These are phyloP conservation scores for Echinosophora koreensis DNA, from an alignment of 306 rosid species.

Conservation along the genomic window DNA sequence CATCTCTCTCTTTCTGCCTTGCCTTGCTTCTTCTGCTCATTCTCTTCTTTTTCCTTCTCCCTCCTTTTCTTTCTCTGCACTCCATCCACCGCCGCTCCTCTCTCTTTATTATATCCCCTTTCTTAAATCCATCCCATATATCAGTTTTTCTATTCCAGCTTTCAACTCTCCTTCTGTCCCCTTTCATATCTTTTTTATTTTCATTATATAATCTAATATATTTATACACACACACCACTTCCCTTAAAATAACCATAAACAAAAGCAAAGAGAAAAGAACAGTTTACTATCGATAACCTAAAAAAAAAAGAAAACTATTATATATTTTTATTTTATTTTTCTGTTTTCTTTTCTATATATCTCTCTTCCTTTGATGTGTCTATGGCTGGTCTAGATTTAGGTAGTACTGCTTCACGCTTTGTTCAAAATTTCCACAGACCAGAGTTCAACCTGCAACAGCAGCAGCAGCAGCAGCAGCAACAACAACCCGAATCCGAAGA, in stretches of 20 bases:
- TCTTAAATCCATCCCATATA: background rate
- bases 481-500: constrained; percentile 56
- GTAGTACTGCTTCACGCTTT: constrained; percentile 72
- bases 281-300: constrained; percentile 28
- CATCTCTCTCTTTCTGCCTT: constrained; percentile 23
- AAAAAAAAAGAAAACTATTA: constrained; percentile 36
- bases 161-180: background rate
- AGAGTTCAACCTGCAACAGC: constrained; percentile 65
- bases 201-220: background rate
- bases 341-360: constrained; percentile 51
- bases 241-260: constrained; percentile 63
- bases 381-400: constrained; percentile 97
- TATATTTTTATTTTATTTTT: constrained; percentile 48
- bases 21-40: background rate
- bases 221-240: constrained; percentile 43
- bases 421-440: constrained; percentile 70
- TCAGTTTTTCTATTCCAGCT: constrained; percentile 41
- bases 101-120: constrained; percentile 5
- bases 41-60: background rate
- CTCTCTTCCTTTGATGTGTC: constrained; percentile 58
- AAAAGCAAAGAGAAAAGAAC: constrained; percentile 47
- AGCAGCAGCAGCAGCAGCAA: constrained; percentile 55
- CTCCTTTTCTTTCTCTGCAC: constrained; percentile 62
- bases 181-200: constrained; percentile 8
- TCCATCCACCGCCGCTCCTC: constrained; percentile 43